These are phyloP conservation scores for Zygotorulaspora sp. DNA, from an alignment of 805 yeast species.

Conservation along the genomic window DNA sequence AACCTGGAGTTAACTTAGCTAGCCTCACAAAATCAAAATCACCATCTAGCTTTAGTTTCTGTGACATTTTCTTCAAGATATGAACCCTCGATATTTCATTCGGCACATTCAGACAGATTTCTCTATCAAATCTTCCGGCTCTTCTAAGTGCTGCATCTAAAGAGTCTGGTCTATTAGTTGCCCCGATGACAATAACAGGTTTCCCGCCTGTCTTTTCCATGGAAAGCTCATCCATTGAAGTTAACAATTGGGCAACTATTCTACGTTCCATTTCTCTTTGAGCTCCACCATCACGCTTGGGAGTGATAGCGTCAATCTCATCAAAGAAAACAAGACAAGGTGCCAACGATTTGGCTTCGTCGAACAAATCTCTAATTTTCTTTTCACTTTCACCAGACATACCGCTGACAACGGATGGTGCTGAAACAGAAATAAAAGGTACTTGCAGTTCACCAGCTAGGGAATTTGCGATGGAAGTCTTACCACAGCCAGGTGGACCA, in stretches of 20 bases:
- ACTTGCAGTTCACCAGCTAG: slow-evolving; percentile 92
- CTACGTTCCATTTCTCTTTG: slow-evolving; percentile 97
- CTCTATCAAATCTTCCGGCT: slow-evolving; percentile 95
- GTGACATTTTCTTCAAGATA: slow-evolving; percentile 71
- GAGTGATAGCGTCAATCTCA: slow-evolving; percentile 97
- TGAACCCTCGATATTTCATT: slow-evolving; percentile 74
- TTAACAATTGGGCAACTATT: slow-evolving; percentile 90
- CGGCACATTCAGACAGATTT: slow-evolving; percentile 92
- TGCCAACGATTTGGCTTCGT: slow-evolving; percentile 83
- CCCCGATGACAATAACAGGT: slow-evolving; percentile 92
- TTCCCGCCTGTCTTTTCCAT: slow-evolving; percentile 85
- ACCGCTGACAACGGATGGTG: slow-evolving; percentile 95
- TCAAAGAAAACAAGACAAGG: slow-evolving; percentile 93
- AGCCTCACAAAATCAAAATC: slow-evolving; percentile 63
- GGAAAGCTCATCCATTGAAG: slow-evolving; percentile 90
- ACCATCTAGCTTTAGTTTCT: slow-evolving; percentile 60
- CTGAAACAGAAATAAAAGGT: slow-evolving; percentile 85
- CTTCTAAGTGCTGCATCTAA: slow-evolving; percentile 91
- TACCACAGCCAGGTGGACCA: slow-evolving; percentile 99
- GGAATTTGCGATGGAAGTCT: slow-evolving; percentile 93
- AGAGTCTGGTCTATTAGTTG: slow-evolving; percentile 95
- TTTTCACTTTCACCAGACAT: slow-evolving; percentile 99
- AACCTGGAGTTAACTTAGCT: slow-evolving; percentile 94
- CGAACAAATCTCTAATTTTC: slow-evolving; percentile 86
- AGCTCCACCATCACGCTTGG: slow-evolving; percentile 90